Conservation (phyloP, 1,139 yeast species). For the Hyphopichia buzzinii region DNA sequence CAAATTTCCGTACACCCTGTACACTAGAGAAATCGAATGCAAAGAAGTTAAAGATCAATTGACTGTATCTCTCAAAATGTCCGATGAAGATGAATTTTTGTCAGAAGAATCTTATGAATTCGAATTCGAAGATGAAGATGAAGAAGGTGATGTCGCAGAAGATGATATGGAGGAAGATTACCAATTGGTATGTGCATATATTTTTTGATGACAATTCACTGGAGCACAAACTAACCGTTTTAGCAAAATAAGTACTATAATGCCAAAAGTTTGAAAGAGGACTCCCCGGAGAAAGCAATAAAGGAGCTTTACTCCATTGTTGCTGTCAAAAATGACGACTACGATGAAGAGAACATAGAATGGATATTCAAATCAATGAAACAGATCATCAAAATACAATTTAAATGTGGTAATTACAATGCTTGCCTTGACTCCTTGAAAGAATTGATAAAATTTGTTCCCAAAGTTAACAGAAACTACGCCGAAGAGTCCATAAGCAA, state of each 20-base stretch:
- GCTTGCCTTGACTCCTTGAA: slow-evolving; percentile 32
- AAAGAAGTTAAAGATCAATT: too few species aligned
- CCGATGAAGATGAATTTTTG: slow-evolving; percentile 55
- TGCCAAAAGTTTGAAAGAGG: slow-evolving; percentile 65
- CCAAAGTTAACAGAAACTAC: slow-evolving; percentile 42
- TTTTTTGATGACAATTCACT: not conserved
- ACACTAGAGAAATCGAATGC: too few species aligned
- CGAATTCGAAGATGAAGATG: slow-evolving; percentile 61
- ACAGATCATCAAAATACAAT: slow-evolving; percentile 60
- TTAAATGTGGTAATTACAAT: slow-evolving; percentile 29
- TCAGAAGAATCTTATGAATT: slow-evolving; percentile 67
- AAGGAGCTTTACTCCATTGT: slow-evolving; percentile 38
- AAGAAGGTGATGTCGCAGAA: slow-evolving; percentile 35
- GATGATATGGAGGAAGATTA: slow-evolving; percentile 25
- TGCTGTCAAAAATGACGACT: slow-evolving; percentile 11
- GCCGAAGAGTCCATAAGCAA: slow-evolving; percentile 62
- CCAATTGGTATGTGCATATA: slow-evolving; percentile 14
- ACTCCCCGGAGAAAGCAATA: slow-evolving; percentile 49
- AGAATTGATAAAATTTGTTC: slow-evolving; percentile 21
- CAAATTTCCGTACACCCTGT: too few species aligned
- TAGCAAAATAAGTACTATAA: slow-evolving; percentile 58
- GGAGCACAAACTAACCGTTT: slow-evolving; percentile 17
- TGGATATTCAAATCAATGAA: slow-evolving; percentile 63
- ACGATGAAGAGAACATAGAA: slow-evolving; percentile 21
- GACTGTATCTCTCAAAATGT: slow-evolving; percentile 37